Conservation (phyloP, 202 grass and related monocot genomes). For the Schoenoplectus triqueter region DNA sequence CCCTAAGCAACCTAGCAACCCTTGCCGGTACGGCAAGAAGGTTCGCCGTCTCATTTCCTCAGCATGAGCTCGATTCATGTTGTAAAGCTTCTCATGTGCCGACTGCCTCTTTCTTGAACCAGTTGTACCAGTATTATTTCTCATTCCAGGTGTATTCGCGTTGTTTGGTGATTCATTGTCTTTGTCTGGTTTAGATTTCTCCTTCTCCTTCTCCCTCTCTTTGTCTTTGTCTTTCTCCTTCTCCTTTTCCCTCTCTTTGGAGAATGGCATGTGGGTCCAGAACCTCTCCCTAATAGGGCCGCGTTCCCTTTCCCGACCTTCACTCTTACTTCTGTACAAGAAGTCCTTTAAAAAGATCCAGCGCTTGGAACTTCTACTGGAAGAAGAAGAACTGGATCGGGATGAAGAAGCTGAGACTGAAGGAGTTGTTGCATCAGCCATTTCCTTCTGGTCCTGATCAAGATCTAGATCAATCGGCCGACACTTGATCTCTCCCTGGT, state of each 20-base stretch:
- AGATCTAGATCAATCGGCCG: slow-evolving; percentile 47
- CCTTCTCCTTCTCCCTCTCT: slow-evolving; percentile 23
- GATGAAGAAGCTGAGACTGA: slow-evolving; percentile 65
- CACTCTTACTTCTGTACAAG: slow-evolving; percentile 94
- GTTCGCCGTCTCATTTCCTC: slow-evolving; percentile 91
- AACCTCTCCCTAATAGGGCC: slow-evolving; percentile 49
- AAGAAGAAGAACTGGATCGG: slow-evolving; percentile 43
- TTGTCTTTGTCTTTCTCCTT: slow-evolving; percentile 45
- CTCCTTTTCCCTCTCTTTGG: slow-evolving; percentile 51
- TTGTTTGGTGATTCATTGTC: slow-evolving; percentile 13
- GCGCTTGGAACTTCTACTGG: slow-evolving; percentile 52
- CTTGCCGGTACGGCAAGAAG: slow-evolving; percentile 86
- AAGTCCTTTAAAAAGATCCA: slow-evolving; percentile 96
- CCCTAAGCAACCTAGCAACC: slow-evolving; percentile 82
- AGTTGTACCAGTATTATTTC: slow-evolving; percentile 37
- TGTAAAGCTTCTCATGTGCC: slow-evolving; percentile 84
- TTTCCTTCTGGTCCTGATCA: neutral
- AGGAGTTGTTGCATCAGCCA: slow-evolving; percentile 42
- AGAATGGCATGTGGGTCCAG: slow-evolving; percentile 81
- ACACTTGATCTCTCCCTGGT: slow-evolving; percentile 14
- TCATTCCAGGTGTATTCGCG: neutral
- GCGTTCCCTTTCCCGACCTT: slow-evolving; percentile 47
- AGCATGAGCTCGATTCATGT: slow-evolving; percentile 69
- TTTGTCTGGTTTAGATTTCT: neutral
- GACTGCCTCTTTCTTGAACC: slow-evolving; percentile 52